A percentile compares a stretch with the other conserved stretches of the same genome.
phyloP scores from a whole-genome alignment of 805 yeast species.

The Ogataea henricii region DNA sequence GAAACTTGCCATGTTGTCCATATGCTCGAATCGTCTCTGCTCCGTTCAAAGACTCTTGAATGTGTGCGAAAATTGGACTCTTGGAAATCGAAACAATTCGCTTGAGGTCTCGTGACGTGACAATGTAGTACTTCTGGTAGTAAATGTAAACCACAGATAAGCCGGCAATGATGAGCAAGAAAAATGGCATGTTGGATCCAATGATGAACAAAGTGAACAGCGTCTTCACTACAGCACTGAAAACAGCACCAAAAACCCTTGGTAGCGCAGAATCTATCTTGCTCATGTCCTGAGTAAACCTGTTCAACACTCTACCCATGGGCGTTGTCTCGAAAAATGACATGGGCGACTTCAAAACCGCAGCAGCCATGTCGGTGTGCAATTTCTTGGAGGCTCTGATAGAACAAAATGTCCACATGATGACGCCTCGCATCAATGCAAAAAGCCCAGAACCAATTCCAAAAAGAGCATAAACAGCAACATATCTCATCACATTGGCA shows the following conservation, averaged over 20 bases:
- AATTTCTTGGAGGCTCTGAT: constrained; percentile 56
- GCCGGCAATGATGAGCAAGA: constrained; percentile 46
- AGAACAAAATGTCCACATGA: constrained; percentile 53
- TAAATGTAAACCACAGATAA: constrained; percentile 61
- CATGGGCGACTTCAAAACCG: constrained; percentile 63
- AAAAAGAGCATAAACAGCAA: constrained; percentile 54
- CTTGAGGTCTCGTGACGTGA: constrained; percentile 75
- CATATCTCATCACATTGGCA: constrained; percentile 45
- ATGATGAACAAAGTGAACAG: constrained; percentile 53
- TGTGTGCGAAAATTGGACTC: constrained; percentile 78
- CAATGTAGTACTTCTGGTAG: constrained; percentile 69
- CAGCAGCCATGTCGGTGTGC: constrained; percentile 56
- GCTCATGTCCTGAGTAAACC: constrained; percentile 65
- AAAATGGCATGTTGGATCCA: constrained; percentile 55
- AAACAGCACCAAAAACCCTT: constrained; percentile 50
- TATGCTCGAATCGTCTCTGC: constrained; percentile 78
- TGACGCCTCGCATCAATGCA: constrained; percentile 46
- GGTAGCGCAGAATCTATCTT: constrained; percentile 60
- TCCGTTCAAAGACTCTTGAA: constrained; percentile 81
- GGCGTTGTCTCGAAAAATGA: constrained; percentile 71
- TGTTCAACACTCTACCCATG: constrained; percentile 61
- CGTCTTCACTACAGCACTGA: constrained; percentile 46
- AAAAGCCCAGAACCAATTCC: constrained; percentile 56
- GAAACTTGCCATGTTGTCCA: constrained; percentile 64
- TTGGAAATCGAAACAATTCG: constrained; percentile 68